Conservation (phyloP, 352 stramenopile genomes). For the Pythium biforme region DNA sequence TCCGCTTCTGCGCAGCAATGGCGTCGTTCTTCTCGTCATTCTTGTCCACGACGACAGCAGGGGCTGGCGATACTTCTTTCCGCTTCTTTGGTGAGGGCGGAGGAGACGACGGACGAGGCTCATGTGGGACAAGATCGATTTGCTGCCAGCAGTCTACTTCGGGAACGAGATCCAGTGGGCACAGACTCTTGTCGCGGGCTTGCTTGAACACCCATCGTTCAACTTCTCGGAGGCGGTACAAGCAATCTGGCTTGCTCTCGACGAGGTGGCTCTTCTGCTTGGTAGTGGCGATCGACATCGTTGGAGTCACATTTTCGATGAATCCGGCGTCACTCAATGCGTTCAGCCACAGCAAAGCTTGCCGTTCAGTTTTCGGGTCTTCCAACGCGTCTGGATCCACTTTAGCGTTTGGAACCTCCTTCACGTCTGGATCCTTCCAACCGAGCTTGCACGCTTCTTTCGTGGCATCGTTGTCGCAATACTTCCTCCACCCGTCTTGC, state of each 20-base stretch:
- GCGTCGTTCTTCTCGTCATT: slow-evolving; percentile 8
- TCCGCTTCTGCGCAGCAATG: slow-evolving; percentile 11
- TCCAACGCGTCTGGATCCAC: slow-evolving; percentile 57
- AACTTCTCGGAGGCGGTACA: slow-evolving; percentile 57
- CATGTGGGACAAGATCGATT: slow-evolving; percentile 9
- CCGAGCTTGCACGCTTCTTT: slow-evolving; percentile 28
- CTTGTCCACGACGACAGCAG: not conserved
- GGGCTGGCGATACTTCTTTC: not conserved
- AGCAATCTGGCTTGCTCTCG: slow-evolving; percentile 44
- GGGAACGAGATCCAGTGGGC: slow-evolving; percentile 61
- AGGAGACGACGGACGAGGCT: not conserved
- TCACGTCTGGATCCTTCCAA: slow-evolving; percentile 33
- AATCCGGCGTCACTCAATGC: slow-evolving; percentile 55
- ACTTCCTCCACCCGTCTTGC: slow-evolving; percentile 55
- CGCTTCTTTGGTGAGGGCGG: slow-evolving; percentile 20
- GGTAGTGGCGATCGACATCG: slow-evolving; percentile 14
- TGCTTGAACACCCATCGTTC: slow-evolving; percentile 46
- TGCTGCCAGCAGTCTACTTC: slow-evolving; percentile 55
- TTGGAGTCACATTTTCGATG: slow-evolving; percentile 48
- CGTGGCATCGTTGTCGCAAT: slow-evolving; percentile 34
- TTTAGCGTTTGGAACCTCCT: slow-evolving; percentile 23
- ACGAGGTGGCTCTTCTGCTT: slow-evolving; percentile 45
- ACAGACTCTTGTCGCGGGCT: slow-evolving; percentile 38
- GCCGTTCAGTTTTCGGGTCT: slow-evolving; percentile 28
- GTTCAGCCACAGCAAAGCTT: slow-evolving; percentile 56